Conservation (phyloP, 805 yeast genomes). For the Wickerhamomyces subpelliculosus region DNA sequence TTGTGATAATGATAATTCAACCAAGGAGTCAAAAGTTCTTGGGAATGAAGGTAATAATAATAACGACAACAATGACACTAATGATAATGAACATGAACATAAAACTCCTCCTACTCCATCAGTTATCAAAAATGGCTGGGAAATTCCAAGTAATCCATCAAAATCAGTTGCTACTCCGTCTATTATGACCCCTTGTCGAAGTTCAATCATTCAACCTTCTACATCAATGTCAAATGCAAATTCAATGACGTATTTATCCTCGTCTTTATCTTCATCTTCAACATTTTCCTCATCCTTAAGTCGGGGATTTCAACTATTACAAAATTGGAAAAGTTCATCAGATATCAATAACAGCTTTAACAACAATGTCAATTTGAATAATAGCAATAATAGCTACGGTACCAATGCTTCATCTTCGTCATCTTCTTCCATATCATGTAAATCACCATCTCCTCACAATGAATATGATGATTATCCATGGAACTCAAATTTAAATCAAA, state of each 20-base stretch:
- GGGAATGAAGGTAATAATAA: conserved; percentile 1
- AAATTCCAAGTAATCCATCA: conserved; percentile 27
- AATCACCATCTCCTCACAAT: conserved; percentile 29
- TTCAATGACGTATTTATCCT: conserved; percentile 30
- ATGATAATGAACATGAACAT: background rate
- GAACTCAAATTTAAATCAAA: conserved; percentile 9
- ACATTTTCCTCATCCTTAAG: conserved; percentile 28
- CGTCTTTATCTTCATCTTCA: conserved; percentile 29
- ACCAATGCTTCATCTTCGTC: conserved; percentile 14
- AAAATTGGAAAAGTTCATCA: conserved; percentile 18
- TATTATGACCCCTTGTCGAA: conserved; percentile 23
- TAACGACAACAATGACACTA: conserved; percentile 1
- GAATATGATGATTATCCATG: conserved; percentile 38
- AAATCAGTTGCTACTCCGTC: conserved; percentile 22
- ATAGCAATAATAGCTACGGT: too few species aligned
- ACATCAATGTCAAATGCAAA: conserved; percentile 27
- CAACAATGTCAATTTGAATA: conserved; percentile 10
- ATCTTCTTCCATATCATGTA: conserved; percentile 10
- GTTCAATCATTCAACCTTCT: conserved; percentile 26
- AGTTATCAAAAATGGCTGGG: conserved; percentile 30
- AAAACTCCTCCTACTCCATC: conserved; percentile 19
- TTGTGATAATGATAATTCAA: too few species aligned
- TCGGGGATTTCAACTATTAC: conserved; percentile 17
- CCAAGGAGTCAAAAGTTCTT: too few species aligned
- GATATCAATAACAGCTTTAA: conserved; percentile 19